Evolutionary conservation across 2,329 filamentous ascomycete species (phyloP).

Genomic region (Claviceps sp.): DNA sequence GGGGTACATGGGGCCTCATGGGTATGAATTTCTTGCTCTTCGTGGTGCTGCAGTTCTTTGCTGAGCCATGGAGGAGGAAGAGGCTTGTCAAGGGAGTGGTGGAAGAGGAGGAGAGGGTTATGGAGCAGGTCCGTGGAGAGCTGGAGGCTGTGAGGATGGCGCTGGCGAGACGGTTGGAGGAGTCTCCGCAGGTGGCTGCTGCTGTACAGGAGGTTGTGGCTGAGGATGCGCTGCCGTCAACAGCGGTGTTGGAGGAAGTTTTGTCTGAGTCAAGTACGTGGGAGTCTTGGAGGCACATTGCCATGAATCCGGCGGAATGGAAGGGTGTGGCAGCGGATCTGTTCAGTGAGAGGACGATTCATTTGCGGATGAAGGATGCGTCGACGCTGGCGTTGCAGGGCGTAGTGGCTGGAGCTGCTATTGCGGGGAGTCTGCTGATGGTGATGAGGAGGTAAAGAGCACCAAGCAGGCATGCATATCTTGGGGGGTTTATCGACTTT

Average conservation of each 20-base stretch:
- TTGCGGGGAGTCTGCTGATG: slow-evolving; percentile 41
- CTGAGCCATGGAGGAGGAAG: slow-evolving; percentile 81
- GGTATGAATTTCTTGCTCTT: slow-evolving; percentile 88
- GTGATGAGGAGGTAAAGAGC: slow-evolving; percentile 24
- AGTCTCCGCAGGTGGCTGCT: slow-evolving; percentile 1
- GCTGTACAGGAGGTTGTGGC: slow-evolving; percentile 4
- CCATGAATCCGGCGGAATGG: slow-evolving; percentile 31
- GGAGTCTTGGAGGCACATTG: slow-evolving; percentile 28
- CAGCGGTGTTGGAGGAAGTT: background rate
- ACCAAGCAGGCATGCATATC: background rate
- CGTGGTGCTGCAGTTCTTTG: slow-evolving; percentile 70
- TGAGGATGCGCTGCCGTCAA: background rate
- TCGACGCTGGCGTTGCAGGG: slow-evolving; percentile 58
- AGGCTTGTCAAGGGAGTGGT: slow-evolving; percentile 74
- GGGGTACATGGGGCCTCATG: slow-evolving; percentile 98
- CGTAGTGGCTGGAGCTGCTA: slow-evolving; percentile 48
- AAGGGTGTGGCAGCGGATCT: slow-evolving; percentile 40
- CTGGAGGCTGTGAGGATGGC: slow-evolving; percentile 21
- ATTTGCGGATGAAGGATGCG: slow-evolving; percentile 54
- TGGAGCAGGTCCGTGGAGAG: slow-evolving; percentile 35
- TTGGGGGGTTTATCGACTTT: background rate
- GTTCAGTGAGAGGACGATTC: slow-evolving; percentile 50
- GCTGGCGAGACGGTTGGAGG: slow-evolving; percentile 14
- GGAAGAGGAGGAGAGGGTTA: slow-evolving; percentile 53
- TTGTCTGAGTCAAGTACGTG: background rate